Conservation (phyloP, 2,329 filamentous ascomycete genomes). For the Coniochaeta hoffmannii region DNA sequence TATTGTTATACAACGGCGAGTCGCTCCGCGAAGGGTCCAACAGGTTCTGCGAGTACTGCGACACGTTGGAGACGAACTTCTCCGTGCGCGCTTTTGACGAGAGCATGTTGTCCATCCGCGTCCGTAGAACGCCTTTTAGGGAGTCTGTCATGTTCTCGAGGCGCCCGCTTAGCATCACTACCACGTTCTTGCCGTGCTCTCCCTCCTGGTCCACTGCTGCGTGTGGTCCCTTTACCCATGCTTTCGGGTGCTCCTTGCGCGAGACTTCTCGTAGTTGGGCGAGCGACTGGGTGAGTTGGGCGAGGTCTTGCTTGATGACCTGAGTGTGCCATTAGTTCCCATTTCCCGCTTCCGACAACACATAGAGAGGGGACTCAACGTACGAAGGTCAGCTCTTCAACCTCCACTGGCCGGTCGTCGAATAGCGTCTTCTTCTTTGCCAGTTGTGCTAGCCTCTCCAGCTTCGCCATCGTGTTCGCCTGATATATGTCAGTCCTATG, state of each 20-base stretch:
- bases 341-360: neutral
- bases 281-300: conserved; percentile 31
- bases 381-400: conserved; percentile 92
- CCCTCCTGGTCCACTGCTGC: conserved; percentile 61
- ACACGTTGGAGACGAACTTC: conserved; percentile 90
- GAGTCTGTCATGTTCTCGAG: conserved; percentile 87
- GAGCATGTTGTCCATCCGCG: conserved; percentile 96
- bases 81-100: conserved; percentile 87
- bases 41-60: conserved; percentile 56
- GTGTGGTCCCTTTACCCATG: conserved; percentile 1
- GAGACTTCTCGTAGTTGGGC: conserved; percentile 80
- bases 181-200: conserved; percentile 97
- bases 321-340: conserved; percentile 7
- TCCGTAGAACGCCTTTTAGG: conserved; percentile 96
- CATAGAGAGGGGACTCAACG: neutral
- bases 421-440: conserved; percentile 97
- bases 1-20: conserved; percentile 70
- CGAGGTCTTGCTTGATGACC: conserved; percentile 95
- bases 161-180: conserved; percentile 84
- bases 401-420: conserved; percentile 92
- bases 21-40: conserved; percentile 56
- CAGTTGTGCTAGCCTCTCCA: conserved; percentile 87
- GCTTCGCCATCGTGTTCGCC: conserved; percentile 74
- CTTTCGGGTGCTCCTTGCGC: conserved; percentile 57
- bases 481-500: neutral